Evolutionary conservation across 1,284 basidiomycete species (phyloP).

Genomic region (Acaromyces ingoldii): DNA sequence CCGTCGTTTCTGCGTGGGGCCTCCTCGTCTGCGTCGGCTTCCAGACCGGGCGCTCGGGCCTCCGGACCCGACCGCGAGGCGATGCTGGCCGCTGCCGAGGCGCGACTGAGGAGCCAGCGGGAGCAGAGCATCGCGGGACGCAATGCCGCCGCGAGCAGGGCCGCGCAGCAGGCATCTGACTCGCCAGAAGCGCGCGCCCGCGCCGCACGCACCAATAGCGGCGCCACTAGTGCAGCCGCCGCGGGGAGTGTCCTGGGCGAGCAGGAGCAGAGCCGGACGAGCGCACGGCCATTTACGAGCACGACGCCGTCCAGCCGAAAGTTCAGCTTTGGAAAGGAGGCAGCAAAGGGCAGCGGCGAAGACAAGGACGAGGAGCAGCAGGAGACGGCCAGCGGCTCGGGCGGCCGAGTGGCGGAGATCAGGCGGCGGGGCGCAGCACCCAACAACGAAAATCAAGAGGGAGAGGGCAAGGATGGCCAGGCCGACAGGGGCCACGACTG

Average conservation of each 20-base stretch:
- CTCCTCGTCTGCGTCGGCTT: too few species aligned
- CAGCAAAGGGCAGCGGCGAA: background rate
- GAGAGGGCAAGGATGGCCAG: background rate
- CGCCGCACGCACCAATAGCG: background rate
- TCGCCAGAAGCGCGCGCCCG: slow-evolving; percentile 1
- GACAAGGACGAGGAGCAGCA: slow-evolving; percentile 5
- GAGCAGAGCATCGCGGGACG: slow-evolving; percentile 27
- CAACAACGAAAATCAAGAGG: background rate
- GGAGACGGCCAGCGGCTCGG: slow-evolving; percentile 3
- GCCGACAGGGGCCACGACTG: too few species aligned
- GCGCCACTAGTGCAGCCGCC: background rate
- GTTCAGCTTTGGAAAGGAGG: background rate
- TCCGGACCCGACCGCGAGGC: slow-evolving; percentile 26
- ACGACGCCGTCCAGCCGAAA: background rate
- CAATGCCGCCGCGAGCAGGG: slow-evolving; percentile 18
- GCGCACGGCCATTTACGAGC: background rate
- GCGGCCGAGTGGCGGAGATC: slow-evolving; percentile 7
- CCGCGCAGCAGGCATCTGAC: slow-evolving; percentile 8
- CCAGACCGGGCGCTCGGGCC: too few species aligned
- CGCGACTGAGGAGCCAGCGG: slow-evolving; percentile 17
- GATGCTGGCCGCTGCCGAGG: slow-evolving; percentile 34
- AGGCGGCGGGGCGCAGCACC: background rate
- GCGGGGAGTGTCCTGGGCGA: background rate
- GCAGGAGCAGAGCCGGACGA: background rate
- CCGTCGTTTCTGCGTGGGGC: too few species aligned